phyloP scores from a whole-genome alignment of 331 rosid genomes.

The Rhamnella rubrinervis region DNA sequence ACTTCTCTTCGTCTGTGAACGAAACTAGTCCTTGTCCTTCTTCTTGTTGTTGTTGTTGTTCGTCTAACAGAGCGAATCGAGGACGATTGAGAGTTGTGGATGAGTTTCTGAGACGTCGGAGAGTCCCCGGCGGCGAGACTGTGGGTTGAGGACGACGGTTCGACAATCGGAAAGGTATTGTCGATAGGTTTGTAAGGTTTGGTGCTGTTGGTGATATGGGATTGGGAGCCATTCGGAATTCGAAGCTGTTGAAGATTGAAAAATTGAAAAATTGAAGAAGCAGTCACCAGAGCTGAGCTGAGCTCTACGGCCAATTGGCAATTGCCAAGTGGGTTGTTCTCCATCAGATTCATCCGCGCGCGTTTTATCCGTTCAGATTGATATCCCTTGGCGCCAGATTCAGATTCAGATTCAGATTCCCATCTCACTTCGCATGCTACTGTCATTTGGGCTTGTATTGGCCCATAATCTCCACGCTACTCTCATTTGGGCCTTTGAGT shows the following conservation, averaged over 20 bases:
- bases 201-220: not conserved
- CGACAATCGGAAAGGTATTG: not conserved
- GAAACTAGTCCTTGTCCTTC: slow-evolving; percentile 20
- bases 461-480: too few species aligned
- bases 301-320: not conserved
- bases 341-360: slow-evolving; percentile 15
- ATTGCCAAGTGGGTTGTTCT: slow-evolving; percentile 11
- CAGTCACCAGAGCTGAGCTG: too few species aligned
- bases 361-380: too few species aligned
- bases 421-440: too few species aligned
- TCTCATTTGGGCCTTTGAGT: too few species aligned
- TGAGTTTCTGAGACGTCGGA: too few species aligned
- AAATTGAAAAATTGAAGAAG: too few species aligned
- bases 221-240: not conserved
- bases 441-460: too few species aligned
- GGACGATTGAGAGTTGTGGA: slow-evolving; percentile 4
- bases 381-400: too few species aligned
- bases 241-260: slow-evolving; percentile 25
- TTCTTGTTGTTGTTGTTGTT: slow-evolving; percentile 20
- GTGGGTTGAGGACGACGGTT: not conserved
- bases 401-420: too few species aligned
- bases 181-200: not conserved
- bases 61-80: slow-evolving; percentile 30
- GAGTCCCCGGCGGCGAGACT: slow-evolving; percentile 15
- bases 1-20: slow-evolving; percentile 52